Conservation (phyloP, 2,329 filamentous ascomycete species). For the Pseudocercospora vitis region DNA sequence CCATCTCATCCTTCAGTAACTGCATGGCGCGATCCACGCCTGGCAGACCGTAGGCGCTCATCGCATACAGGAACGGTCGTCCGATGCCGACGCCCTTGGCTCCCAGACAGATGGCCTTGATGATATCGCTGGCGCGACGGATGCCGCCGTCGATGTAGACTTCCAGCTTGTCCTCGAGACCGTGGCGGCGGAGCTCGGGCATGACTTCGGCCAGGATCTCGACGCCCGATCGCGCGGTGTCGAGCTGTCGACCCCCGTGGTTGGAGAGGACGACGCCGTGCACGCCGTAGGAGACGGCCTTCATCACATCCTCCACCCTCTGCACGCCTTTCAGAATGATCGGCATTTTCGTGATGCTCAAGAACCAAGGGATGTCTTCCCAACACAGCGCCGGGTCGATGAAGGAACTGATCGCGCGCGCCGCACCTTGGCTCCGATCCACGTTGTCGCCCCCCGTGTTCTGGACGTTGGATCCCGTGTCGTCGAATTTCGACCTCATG, state of each 20-base stretch:
- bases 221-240: slow-evolving; percentile 83
- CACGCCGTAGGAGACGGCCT: slow-evolving; percentile 69
- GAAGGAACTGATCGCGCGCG: slow-evolving; percentile 91
- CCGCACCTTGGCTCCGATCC: slow-evolving; percentile 87
- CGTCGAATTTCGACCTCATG: slow-evolving; percentile 78
- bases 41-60: slow-evolving; percentile 83
- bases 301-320: slow-evolving; percentile 89
- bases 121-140: slow-evolving; percentile 85
- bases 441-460: slow-evolving; percentile 63
- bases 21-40: slow-evolving; percentile 93
- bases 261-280: slow-evolving; percentile 93
- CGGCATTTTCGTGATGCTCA: slow-evolving; percentile 78
- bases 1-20: slow-evolving; percentile 74
- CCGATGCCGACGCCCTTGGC: slow-evolving; percentile 93
- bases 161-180: slow-evolving; percentile 68
- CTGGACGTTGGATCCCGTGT: slow-evolving; percentile 81
- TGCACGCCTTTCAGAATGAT: slow-evolving; percentile 97
- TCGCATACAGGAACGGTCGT: slow-evolving; percentile 90
- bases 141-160: slow-evolving; percentile 90
- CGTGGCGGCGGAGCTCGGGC: slow-evolving; percentile 56
- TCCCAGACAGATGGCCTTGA: slow-evolving; percentile 91
- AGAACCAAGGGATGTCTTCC: slow-evolving; percentile 85
- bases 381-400: slow-evolving; percentile 93
- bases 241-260: slow-evolving; percentile 91
- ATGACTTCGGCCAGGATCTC: slow-evolving; percentile 93